Conservation (phyloP, 495 filamentous ascomycete genomes). For the Neurospora sp. region DNA sequence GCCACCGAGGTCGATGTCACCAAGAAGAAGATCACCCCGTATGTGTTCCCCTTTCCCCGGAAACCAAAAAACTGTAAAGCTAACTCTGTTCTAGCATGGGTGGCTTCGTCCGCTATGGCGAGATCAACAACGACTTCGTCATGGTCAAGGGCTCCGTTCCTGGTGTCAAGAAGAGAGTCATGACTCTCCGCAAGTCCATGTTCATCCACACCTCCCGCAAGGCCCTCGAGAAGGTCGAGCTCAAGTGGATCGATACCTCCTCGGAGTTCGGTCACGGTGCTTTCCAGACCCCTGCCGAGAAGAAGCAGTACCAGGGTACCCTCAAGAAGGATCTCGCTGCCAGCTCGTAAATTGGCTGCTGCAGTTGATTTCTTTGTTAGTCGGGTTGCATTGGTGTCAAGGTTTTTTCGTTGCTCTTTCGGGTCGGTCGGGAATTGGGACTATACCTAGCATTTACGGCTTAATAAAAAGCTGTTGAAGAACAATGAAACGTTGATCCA, state of each 20-base stretch:
- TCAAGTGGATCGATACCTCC: conserved; percentile 99
- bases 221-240: conserved; percentile 95
- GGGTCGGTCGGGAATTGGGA: conserved; percentile 33
- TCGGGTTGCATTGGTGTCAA: conserved; percentile 39
- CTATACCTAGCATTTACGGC: conserved; percentile 30
- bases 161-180: conserved; percentile 98
- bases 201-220: conserved; percentile 92
- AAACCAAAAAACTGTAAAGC: background rate
- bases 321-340: conserved; percentile 95
- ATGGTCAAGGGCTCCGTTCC: conserved; percentile 96
- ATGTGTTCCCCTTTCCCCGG: conserved; percentile 37
- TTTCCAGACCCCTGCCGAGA: conserved; percentile 97
- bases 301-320: conserved; percentile 86
- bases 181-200: conserved; percentile 98
- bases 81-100: conserved; percentile 59
- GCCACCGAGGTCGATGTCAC: conserved; percentile 92
- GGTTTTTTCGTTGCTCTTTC: conserved; percentile 37
- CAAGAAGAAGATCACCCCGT: conserved; percentile 99
- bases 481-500: conserved; percentile 29
- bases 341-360: conserved; percentile 47
- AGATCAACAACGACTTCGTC: conserved; percentile 99
- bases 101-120: conserved; percentile 98
- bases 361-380: conserved; percentile 38
- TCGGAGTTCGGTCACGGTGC: conserved; percentile 99
- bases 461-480: conserved; percentile 37